Evolutionary conservation across 2,329 filamentous ascomycete genomes (phyloP).

Genomic region (Ophiostoma quercus): DNA sequence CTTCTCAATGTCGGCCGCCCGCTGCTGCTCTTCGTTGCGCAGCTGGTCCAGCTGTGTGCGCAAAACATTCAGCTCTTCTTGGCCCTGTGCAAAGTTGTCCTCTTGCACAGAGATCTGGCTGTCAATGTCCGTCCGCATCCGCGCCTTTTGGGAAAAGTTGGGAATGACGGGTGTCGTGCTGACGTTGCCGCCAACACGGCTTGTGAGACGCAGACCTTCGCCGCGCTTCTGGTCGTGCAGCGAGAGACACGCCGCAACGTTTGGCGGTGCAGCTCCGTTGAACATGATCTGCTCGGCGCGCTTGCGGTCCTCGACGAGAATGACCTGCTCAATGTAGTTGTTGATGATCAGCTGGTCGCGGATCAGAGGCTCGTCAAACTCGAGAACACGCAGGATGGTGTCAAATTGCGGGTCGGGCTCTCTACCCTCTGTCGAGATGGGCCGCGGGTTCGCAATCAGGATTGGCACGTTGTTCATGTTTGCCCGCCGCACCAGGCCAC

Average conservation of each 20-base stretch:
- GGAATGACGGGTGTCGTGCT: slow-evolving; percentile 37
- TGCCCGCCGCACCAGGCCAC: slow-evolving; percentile 56
- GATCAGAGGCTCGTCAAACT: slow-evolving; percentile 74
- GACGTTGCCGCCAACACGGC: slow-evolving; percentile 38
- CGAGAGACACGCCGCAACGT: slow-evolving; percentile 68
- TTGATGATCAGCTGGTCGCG: slow-evolving; percentile 79
- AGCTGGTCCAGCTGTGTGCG: slow-evolving; percentile 45
- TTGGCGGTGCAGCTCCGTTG: slow-evolving; percentile 53
- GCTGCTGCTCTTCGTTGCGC: slow-evolving; percentile 47
- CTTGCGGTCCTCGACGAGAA: slow-evolving; percentile 64
- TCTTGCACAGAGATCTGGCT: slow-evolving; percentile 55
- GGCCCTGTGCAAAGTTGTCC: slow-evolving; percentile 49
- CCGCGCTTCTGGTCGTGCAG: slow-evolving; percentile 57
- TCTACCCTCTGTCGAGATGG: slow-evolving; percentile 55
- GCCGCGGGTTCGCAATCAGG: slow-evolving; percentile 55
- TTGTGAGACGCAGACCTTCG: slow-evolving; percentile 55
- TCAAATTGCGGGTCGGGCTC: slow-evolving; percentile 70
- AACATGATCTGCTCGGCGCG: slow-evolving; percentile 68
- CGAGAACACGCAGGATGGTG: slow-evolving; percentile 74
- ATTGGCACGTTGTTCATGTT: slow-evolving; percentile 50
- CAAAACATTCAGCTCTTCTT: slow-evolving; percentile 49
- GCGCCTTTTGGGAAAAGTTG: slow-evolving; percentile 49
- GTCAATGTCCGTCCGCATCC: slow-evolving; percentile 76
- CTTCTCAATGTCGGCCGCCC: slow-evolving; percentile 44
- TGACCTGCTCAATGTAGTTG: slow-evolving; percentile 73